Base-by-base conservation (phyloP, 345 rosid species). In the Gossypium ekmanianum region DNA sequence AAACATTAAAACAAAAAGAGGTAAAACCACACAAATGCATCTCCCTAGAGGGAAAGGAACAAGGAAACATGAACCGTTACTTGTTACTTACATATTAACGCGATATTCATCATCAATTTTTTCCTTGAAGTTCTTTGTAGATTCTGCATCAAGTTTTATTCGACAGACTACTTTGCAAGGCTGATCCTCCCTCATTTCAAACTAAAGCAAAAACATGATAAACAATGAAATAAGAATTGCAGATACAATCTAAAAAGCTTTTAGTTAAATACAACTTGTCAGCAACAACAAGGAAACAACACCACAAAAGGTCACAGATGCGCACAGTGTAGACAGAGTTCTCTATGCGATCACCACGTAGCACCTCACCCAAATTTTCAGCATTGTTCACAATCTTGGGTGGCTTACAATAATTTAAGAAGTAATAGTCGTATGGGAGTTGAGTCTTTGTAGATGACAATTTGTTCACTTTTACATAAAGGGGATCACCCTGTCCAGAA, bases 301-400 rank as follows among this genome's bases (percentile, higher is more conserved):
- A 24, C 16, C 54, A 9, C 24, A 17, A 26, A 81, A 59, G 77
- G 68, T 24, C 62, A 26, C 0, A 26, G 71, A 64, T 27, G 45
- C 95, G 90, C 79, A 94, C 98, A 62, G 78, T 83, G 77, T 91
- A 92, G 20, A 92, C 79, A 9, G 98, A 94, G 79, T 94, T 94
- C 88, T 94, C 98, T 63, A 94, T 94, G 63, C 98, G 94, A 78
- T 94, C 98, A 71, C 98, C 98, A 70, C 98, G 89, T 65, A 94
- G 98, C 91, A 68, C 73, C 34, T 67, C 71, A 10, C 71, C 75
- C 57, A 73, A 27, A 73, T 73, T 73, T 73, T 73, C 76, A 22
- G 76, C 76, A 73, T 6, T 68, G 45, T 51, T 68, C 44, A 27
- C 7, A 51, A 68, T 68, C 73, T 73, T 73, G 58, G 45, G 0